phyloP scores from a whole-genome alignment of 73 alveolate genomes.

The Paramecium pentaurelia region DNA sequence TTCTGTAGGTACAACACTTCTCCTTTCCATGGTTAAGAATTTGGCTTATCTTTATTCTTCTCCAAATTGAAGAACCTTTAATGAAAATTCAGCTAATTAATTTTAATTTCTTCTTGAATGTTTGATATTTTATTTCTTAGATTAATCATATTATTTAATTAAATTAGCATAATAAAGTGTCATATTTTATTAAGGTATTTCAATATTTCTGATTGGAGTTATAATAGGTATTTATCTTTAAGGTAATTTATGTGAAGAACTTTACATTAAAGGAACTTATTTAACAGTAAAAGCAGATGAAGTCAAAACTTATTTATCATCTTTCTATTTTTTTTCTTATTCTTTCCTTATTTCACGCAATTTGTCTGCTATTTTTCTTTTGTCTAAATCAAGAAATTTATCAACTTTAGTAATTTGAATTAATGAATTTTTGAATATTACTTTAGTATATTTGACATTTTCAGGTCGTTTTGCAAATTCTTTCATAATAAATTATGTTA shows the following conservation, averaged over 20 bases:
- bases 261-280: neutral
- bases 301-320: neutral
- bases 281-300: neutral
- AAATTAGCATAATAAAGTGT: neutral
- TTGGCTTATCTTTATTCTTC: constrained; percentile 10
- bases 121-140: neutral
- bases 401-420: constrained; percentile 17
- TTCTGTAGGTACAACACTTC: neutral
- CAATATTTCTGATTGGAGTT: neutral
- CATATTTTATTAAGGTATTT: constrained; percentile 18
- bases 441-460: constrained; percentile 41
- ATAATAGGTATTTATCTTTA: neutral
- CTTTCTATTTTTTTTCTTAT: neutral
- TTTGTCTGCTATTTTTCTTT: neutral
- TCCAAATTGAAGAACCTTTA: neutral
- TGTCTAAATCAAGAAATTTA: neutral
- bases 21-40: neutral
- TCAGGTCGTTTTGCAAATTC: constrained; percentile 45
- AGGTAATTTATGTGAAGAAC: neutral
- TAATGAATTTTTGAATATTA: neutral
- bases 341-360: neutral
- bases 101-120: neutral
- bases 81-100: neutral
- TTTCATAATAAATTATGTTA: neutral
- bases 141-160: constrained; percentile 19